These are phyloP conservation scores for Neurospora cerealis DNA, from an alignment of 495 filamentous ascomycete species.

Conservation along the genomic window DNA sequence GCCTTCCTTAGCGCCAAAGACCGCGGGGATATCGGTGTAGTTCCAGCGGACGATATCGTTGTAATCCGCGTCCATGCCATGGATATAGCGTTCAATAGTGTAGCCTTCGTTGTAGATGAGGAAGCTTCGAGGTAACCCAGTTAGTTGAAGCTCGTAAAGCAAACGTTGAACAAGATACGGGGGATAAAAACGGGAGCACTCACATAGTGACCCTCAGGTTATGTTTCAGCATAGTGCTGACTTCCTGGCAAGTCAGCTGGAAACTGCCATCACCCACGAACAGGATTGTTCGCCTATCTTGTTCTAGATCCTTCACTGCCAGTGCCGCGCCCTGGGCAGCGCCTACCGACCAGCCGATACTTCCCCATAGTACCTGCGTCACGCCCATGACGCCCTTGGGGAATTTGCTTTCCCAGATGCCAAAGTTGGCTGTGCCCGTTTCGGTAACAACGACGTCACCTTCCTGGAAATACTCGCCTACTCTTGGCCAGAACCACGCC, in stretches of 20 bases:
- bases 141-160: background rate
- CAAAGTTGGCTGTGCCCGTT: slow-evolving; percentile 84
- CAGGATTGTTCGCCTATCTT: slow-evolving; percentile 57
- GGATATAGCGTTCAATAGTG: slow-evolving; percentile 67
- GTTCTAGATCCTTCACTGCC: slow-evolving; percentile 50
- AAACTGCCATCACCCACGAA: slow-evolving; percentile 85
- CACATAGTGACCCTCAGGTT: slow-evolving; percentile 71
- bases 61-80: slow-evolving; percentile 66
- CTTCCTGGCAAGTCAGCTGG: slow-evolving; percentile 75
- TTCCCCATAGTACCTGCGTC: slow-evolving; percentile 82
- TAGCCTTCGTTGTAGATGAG: slow-evolving; percentile 70
- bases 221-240: slow-evolving; percentile 77
- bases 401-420: slow-evolving; percentile 81
- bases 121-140: slow-evolving; percentile 36
- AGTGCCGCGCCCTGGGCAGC: slow-evolving; percentile 68
- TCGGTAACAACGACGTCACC: slow-evolving; percentile 79
- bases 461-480: slow-evolving; percentile 67
- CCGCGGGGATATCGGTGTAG: slow-evolving; percentile 53
- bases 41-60: slow-evolving; percentile 75
- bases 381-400: slow-evolving; percentile 64
- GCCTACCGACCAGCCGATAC: slow-evolving; percentile 74
- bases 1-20: slow-evolving; percentile 53
- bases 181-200: slow-evolving; percentile 20
- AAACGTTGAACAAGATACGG: background rate
- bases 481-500: slow-evolving; percentile 74